phyloP scores from a whole-genome alignment of 2,329 filamentous ascomycete genomes.

The Bipolaris zeicola region DNA sequence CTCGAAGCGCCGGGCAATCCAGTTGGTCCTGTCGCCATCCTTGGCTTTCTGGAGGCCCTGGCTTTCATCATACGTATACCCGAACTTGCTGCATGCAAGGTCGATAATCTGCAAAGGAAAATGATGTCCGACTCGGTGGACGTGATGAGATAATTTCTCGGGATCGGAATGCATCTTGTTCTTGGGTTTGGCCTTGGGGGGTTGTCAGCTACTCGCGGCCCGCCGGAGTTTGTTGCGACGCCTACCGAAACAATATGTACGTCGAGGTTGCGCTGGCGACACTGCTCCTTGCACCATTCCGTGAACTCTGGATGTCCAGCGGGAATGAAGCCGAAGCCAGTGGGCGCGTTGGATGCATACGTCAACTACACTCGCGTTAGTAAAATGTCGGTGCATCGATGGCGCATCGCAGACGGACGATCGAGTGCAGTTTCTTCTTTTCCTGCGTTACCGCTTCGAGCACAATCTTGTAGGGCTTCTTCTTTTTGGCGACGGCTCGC shows the following conservation, averaged over 20 bases:
- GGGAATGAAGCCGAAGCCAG: constrained; percentile 66
- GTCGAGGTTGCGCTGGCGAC: constrained; percentile 59
- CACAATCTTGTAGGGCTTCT: constrained; percentile 62
- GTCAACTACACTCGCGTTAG: constrained; percentile 57
- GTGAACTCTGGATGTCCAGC: constrained; percentile 65
- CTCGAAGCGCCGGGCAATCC: constrained; percentile 45
- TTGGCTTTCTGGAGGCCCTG: constrained; percentile 31
- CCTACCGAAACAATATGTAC: constrained; percentile 67
- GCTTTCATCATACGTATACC: constrained; percentile 32
- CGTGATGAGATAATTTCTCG: constrained; percentile 63
- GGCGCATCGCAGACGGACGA: constrained; percentile 44
- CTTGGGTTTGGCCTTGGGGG: constrained; percentile 48
- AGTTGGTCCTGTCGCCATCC: constrained; percentile 28
- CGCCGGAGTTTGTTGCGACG: constrained; percentile 16
- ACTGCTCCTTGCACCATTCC: constrained; percentile 62
- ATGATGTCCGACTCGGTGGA: constrained; percentile 67
- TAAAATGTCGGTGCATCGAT: constrained; percentile 15
- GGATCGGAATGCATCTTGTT: constrained; percentile 57
- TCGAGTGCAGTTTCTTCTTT: constrained; percentile 63
- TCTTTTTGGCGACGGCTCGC: constrained; percentile 36
- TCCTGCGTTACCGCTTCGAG: constrained; percentile 63
- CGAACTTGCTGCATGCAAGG: constrained; percentile 60
- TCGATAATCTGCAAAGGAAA: constrained; percentile 66
- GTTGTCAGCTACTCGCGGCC: constrained; percentile 14
- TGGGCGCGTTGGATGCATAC: constrained; percentile 60